These are phyloP conservation scores for Penicillium subrubescens DNA, from an alignment of 495 filamentous ascomycete species.

Conservation along the genomic window DNA sequence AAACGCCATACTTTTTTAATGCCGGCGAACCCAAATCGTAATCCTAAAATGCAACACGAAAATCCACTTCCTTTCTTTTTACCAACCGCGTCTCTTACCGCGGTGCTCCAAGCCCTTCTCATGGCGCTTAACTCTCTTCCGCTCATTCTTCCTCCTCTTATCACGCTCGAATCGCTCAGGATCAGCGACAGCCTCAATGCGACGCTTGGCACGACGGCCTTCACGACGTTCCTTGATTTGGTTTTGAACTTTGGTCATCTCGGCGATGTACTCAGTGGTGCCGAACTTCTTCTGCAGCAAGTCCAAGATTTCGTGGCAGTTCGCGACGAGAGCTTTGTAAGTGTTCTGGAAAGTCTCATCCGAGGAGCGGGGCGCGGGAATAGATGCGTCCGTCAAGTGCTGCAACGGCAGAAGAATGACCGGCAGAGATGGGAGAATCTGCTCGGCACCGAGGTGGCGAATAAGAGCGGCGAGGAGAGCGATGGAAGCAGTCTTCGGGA, in stretches of 20 bases:
- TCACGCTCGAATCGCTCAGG: conserved; percentile 76
- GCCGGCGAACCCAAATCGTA: conserved; percentile 29
- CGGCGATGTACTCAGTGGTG: conserved; percentile 71
- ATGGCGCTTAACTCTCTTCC: conserved; percentile 80
- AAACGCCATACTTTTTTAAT: conserved; percentile 36
- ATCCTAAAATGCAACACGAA: conserved; percentile 22
- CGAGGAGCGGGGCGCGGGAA: conserved; percentile 63
- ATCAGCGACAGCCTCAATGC: conserved; percentile 78
- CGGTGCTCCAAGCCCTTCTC: conserved; percentile 70
- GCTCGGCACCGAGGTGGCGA: conserved; percentile 55
- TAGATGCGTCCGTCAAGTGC: conserved; percentile 78
- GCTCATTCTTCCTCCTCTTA: conserved; percentile 84
- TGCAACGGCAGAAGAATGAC: conserved; percentile 77
- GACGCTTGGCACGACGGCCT: conserved; percentile 75
- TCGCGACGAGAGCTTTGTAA: conserved; percentile 66
- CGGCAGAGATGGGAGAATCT: conserved; percentile 59
- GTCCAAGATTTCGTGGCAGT: conserved; percentile 72
- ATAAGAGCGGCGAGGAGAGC: conserved; percentile 66
- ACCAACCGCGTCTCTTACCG: conserved; percentile 71
- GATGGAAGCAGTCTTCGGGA: conserved; percentile 75
- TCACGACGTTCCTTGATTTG: conserved; percentile 68
- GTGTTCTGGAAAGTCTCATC: conserved; percentile 67
- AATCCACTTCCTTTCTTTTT: conserved; percentile 18
- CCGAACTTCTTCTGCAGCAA: conserved; percentile 80
- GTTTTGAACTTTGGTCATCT: conserved; percentile 68